Conservation (phyloP, 139 green algal genomes). For the Tetratostichococcus sp. region DNA sequence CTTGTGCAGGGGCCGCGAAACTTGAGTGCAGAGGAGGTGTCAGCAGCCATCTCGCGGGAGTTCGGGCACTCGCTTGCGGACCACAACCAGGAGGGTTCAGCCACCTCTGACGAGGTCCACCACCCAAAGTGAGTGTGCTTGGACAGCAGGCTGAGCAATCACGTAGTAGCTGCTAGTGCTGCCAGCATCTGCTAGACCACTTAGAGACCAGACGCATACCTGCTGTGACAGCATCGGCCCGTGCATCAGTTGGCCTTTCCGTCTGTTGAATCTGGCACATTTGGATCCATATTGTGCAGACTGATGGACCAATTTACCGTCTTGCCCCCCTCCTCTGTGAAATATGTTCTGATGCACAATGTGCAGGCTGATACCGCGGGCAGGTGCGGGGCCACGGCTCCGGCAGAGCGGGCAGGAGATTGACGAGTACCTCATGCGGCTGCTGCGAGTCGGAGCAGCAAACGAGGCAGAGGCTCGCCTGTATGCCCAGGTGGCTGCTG, state of each 20-base stretch:
- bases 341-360: neutral
- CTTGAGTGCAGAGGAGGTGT: neutral
- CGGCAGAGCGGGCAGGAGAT: conserved; percentile 6
- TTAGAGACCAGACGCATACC: too few species aligned
- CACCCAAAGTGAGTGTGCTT: conserved; percentile 3
- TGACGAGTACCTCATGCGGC: conserved; percentile 21
- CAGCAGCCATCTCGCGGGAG: neutral
- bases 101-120: conserved; percentile 13
- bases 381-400: neutral
- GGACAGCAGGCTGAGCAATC: too few species aligned
- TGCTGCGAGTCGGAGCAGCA: conserved; percentile 4
- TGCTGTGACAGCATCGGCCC: too few species aligned
- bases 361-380: neutral
- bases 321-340: too few species aligned
- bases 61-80: neutral
- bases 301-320: too few species aligned
- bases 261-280: neutral
- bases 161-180: too few species aligned
- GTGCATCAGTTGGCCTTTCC: too few species aligned
- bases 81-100: conserved; percentile 2
- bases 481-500: neutral
- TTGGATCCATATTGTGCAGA: too few species aligned
- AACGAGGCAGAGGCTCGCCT: conserved; percentile 2
- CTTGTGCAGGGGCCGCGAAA: neutral
- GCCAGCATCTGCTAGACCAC: too few species aligned